Conservation (phyloP, 345 rosid species). For the Lagerstroemia speciosa region DNA sequence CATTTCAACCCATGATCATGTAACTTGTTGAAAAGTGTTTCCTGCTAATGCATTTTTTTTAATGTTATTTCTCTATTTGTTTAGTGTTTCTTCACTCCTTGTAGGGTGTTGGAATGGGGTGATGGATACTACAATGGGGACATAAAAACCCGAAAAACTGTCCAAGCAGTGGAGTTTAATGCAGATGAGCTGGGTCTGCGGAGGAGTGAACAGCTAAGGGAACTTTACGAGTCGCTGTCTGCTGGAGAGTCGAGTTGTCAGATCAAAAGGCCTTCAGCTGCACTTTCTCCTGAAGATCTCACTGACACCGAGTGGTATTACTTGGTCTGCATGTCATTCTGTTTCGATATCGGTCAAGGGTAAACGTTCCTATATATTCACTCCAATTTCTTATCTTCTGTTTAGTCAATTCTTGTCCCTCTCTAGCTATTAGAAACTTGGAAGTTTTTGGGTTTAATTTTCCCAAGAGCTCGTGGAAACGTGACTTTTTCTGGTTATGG, state of each 20-base stretch:
- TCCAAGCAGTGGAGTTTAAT: conserved; percentile 34
- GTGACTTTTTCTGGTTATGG: too few relatives aligned
- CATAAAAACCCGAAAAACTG: conserved; percentile 40
- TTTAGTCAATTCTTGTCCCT: too few relatives aligned
- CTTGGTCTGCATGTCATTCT: conserved; percentile 47
- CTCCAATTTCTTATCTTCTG: too few relatives aligned
- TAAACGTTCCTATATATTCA: conserved; percentile 11
- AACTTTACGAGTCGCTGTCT: conserved; percentile 32
- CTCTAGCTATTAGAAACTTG: too few relatives aligned
- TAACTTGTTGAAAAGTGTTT: too few relatives aligned
- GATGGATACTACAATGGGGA: conserved; percentile 51
- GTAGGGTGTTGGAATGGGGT: conserved; percentile 38
- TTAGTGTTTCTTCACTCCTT: not conserved
- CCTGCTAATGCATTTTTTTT: too few relatives aligned
- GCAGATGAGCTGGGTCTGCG: conserved; percentile 25
- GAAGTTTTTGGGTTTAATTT: too few relatives aligned
- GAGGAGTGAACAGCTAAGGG: conserved; percentile 40
- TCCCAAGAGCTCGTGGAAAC: too few relatives aligned
- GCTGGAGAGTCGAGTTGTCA: conserved; percentile 32
- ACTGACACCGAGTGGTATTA: conserved; percentile 49
- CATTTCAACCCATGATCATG: too few relatives aligned
- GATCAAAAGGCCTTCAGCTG: conserved; percentile 30
- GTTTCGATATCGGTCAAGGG: conserved; percentile 39
- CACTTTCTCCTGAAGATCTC: conserved; percentile 48
- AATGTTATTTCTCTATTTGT: too few relatives aligned